Conservation (phyloP, 176 grass and related monocot species). For the Oryza glumipatula region DNA sequence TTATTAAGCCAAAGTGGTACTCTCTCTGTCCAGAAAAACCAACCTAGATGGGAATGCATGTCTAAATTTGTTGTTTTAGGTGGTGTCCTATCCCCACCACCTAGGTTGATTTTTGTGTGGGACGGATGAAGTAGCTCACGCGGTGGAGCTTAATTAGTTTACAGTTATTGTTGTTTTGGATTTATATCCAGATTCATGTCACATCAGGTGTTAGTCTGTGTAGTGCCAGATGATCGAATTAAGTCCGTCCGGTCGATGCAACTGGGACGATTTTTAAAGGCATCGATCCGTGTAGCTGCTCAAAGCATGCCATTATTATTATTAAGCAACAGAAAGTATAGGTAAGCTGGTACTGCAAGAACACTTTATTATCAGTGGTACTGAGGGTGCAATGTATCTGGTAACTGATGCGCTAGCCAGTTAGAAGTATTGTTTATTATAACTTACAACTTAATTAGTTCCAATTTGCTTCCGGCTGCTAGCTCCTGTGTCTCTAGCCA, state of each 20-base stretch:
- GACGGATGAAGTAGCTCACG: not conserved
- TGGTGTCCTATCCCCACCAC: too few relatives aligned
- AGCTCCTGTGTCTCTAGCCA: too few relatives aligned
- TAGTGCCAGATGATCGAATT: slow-evolving; percentile 43
- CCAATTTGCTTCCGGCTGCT: too few relatives aligned
- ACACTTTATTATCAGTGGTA: not conserved
- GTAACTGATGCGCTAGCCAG: not conserved
- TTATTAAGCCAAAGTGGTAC: not conserved
- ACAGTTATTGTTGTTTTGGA: slow-evolving; percentile 19
- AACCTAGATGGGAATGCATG: too few relatives aligned
- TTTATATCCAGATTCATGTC: slow-evolving; percentile 51
- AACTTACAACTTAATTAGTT: too few relatives aligned
- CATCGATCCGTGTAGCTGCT: slow-evolving; percentile 29
- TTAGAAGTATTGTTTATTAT: too few relatives aligned
- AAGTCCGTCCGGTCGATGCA: not conserved
- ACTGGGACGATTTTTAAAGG: slow-evolving; percentile 21
- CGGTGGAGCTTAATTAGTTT: slow-evolving; percentile 19
- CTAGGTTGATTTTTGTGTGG: too few relatives aligned
- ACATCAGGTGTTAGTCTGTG: slow-evolving; percentile 22
- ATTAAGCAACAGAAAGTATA: not conserved
- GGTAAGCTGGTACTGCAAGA: not conserved
- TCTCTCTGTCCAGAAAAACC: too few relatives aligned
- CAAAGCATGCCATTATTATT: not conserved
- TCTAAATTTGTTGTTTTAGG: too few relatives aligned
- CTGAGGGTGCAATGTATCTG: slow-evolving; percentile 35